Evolutionary conservation across 208 protist genomes (phyloP).

Genomic region (Leishmania aethiopica): DNA sequence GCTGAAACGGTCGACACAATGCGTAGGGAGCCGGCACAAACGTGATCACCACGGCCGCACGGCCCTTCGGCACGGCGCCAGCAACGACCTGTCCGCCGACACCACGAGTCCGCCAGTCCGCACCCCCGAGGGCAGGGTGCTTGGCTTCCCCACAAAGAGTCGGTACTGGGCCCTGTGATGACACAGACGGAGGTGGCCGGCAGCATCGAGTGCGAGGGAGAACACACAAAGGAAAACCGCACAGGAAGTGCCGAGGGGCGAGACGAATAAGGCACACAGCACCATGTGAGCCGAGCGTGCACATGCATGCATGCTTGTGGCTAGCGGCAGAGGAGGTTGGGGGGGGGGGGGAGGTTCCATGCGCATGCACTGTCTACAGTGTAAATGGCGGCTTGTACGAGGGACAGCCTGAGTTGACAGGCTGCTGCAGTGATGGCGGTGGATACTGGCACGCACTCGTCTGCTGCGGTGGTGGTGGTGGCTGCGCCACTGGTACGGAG

Average conservation of each 20-base stretch:
- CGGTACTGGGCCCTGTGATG: neutral
- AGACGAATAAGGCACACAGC: neutral
- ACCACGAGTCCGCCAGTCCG: neutral
- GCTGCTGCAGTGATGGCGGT: conserved; percentile 13
- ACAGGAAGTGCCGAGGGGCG: neutral
- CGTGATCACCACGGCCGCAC: neutral
- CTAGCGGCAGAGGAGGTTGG: neutral
- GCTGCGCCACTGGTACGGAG: neutral
- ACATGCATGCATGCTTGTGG: neutral
- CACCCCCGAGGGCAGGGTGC: neutral
- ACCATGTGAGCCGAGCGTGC: neutral
- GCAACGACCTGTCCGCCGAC: neutral
- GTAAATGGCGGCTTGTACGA: conserved; percentile 30
- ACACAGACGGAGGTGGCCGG: neutral
- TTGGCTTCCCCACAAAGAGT: neutral
- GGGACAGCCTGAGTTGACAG: conserved; percentile 4
- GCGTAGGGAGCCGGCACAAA: neutral
- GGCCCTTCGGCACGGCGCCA: neutral
- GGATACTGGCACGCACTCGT: conserved; percentile 26
- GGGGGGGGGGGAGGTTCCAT: neutral
- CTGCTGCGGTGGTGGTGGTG: neutral
- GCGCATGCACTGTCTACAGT: conserved; percentile 6
- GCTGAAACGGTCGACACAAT: neutral
- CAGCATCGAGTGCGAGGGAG: neutral
- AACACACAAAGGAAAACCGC: neutral